A percentile compares a stretch with the other conserved stretches of the same genome.
Evolutionary conservation across 257 asterid species (phyloP).

Genomic region (Penstemon eatonii): DNA sequence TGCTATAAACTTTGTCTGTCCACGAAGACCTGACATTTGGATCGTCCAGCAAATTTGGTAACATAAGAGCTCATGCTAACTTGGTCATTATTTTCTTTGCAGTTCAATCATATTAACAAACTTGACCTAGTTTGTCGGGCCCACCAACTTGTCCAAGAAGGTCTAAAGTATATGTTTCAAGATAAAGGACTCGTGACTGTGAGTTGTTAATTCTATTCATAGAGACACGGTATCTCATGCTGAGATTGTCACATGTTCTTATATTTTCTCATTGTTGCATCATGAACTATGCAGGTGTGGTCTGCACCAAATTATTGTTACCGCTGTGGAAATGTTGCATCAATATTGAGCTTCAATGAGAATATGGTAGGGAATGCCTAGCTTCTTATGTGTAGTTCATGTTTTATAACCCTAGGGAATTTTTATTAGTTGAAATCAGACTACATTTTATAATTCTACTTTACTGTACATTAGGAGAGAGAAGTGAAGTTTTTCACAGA

Average conservation of each 20-base stretch:
- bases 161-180: conserved; percentile 93
- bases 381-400: not conserved
- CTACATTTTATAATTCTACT: not conserved
- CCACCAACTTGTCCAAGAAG: conserved; percentile 99
- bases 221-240: not conserved
- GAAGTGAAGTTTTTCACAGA: conserved; percentile 97
- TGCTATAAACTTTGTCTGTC: not conserved
- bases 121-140: conserved; percentile 97
- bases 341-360: conserved; percentile 93
- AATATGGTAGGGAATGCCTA: conserved; percentile 64
- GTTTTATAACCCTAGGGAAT: not conserved
- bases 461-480: conserved; percentile 58
- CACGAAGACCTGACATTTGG: not conserved
- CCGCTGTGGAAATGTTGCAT: conserved; percentile 98
- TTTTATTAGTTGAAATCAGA: no score
- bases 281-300: conserved; percentile 71
- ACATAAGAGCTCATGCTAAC: conserved; percentile 18
- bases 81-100: conserved; percentile 30
- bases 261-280: conserved; percentile 22
- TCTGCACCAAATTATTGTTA: conserved; percentile 98
- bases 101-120: conserved; percentile 95
- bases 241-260: not conserved
- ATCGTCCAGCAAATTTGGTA: not conserved
- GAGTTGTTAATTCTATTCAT: conserved; percentile 41
- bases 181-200: conserved; percentile 99